phyloP scores from a whole-genome alignment of 2,329 filamentous ascomycete species.

The Phyllosticta citrichinensis region DNA sequence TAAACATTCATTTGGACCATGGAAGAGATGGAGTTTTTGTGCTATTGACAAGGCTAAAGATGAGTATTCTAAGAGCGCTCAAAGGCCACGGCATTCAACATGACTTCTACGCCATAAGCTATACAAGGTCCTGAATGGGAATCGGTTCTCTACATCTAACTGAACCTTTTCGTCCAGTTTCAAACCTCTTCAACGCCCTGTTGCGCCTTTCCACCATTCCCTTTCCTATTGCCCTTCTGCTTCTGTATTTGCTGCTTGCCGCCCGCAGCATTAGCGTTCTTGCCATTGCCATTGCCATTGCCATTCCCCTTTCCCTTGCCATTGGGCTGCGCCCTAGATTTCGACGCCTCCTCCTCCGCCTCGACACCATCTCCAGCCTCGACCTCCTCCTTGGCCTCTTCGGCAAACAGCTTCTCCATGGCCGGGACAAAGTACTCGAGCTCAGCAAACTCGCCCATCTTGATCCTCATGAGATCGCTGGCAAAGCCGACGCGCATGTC shows the following conservation, averaged over 20 bases:
- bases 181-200: conserved; percentile 16
- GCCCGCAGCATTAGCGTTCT: conserved; percentile 8
- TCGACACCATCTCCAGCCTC: neutral
- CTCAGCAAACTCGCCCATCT: conserved; percentile 58
- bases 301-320: too few species aligned
- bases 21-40: too few species aligned
- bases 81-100: too few species aligned
- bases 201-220: conserved; percentile 11
- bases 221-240: conserved; percentile 4
- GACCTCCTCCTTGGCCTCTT: conserved; percentile 1
- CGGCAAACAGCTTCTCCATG: conserved; percentile 44
- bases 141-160: neutral
- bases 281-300: neutral
- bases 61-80: too few species aligned
- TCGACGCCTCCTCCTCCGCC: neutral
- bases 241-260: conserved; percentile 17
- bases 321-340: too few species aligned
- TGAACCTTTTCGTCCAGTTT: neutral
- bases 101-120: too few species aligned
- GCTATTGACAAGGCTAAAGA: too few species aligned
- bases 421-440: conserved; percentile 54
- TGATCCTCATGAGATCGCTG: conserved; percentile 70
- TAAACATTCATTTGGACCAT: too few species aligned
- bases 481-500: conserved; percentile 60
- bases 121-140: too few species aligned